Conservation (phyloP, 78 protist genomes). For the Polysphondylium violaceum region DNA sequence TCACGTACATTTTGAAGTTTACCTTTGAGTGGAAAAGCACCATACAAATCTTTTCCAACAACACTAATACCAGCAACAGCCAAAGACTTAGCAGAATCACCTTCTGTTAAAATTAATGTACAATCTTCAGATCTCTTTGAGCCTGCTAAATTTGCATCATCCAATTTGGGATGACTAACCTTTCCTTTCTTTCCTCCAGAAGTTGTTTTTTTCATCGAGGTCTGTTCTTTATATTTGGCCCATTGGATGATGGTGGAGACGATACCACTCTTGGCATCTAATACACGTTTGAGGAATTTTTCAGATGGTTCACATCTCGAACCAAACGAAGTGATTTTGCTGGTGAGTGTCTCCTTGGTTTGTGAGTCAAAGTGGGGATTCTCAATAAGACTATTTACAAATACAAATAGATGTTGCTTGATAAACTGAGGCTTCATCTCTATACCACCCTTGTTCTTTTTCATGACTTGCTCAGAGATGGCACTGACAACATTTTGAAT, state of each 20-base stretch:
- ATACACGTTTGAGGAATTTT: conserved; percentile 1
- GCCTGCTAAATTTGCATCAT: conserved; percentile 99
- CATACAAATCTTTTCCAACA: conserved; percentile 97
- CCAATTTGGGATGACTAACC: conserved; percentile 93
- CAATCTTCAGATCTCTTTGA: conserved; percentile 87
- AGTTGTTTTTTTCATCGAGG: neutral
- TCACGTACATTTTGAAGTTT: conserved; percentile 99
- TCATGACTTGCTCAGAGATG: conserved; percentile 17
- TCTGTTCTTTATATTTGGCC: conserved; percentile 48
- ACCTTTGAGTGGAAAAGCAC: conserved; percentile 99
- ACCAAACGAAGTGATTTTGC: conserved; percentile 89
- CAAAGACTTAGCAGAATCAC: conserved; percentile 79
- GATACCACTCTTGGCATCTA: conserved; percentile 25
- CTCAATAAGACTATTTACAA: conserved; percentile 96
- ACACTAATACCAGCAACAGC: conserved; percentile 93
- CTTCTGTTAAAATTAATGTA: conserved; percentile 98
- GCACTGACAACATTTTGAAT: conserved; percentile 79
- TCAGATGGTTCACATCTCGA: conserved; percentile 70
- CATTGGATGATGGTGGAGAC: conserved; percentile 29
- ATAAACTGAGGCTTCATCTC: conserved; percentile 90
- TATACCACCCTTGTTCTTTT: conserved; percentile 64
- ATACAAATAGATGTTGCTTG: conserved; percentile 91
- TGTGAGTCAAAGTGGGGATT: conserved; percentile 99
- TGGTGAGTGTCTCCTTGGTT: conserved; percentile 95
- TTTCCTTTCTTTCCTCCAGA: conserved; percentile 41